Percentiles rank a stretch among this genome's conserved stretches.
These are phyloP conservation scores for Lathyrus tuberosus DNA, from an alignment of 306 rosid genomes.

Conservation along the genomic window DNA sequence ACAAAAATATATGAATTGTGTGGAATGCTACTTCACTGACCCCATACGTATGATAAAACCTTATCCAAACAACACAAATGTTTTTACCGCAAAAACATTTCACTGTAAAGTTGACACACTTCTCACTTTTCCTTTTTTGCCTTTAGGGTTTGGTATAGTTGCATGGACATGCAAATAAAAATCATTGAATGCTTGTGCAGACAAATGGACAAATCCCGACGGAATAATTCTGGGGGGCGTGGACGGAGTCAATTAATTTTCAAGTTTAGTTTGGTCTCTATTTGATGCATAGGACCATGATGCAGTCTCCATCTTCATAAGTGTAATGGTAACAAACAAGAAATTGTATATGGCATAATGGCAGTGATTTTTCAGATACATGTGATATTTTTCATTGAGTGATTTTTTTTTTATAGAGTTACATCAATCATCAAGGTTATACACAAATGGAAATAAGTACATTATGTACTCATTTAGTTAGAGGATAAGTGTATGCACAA, in stretches of 20 bases:
- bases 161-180: constrained; percentile 42
- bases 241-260: constrained; percentile 5
- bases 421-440: too few species aligned
- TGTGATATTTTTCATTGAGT: too few species aligned
- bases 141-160: too few species aligned
- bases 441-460: too few species aligned
- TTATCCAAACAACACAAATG: constrained; percentile 55
- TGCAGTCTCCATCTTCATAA: constrained; percentile 15
- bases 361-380: too few species aligned
- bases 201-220: constrained; percentile 45
- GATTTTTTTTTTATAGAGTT: too few species aligned
- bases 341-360: not conserved
- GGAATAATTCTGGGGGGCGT: constrained; percentile 18
- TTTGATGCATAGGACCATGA: not conserved
- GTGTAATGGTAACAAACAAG: not conserved
- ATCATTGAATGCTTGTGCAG: constrained; percentile 52
- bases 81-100: constrained; percentile 18
- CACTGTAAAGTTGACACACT: too few species aligned
- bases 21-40: constrained; percentile 73
- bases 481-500: too few species aligned
- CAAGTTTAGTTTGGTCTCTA: not conserved
- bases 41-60: constrained; percentile 71
- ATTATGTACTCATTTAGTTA: too few species aligned
- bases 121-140: not conserved
- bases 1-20: constrained; percentile 57